Base-by-base conservation (phyloP, 2,329 filamentous ascomycete genomes). In the Diaporthe sp. region DNA sequence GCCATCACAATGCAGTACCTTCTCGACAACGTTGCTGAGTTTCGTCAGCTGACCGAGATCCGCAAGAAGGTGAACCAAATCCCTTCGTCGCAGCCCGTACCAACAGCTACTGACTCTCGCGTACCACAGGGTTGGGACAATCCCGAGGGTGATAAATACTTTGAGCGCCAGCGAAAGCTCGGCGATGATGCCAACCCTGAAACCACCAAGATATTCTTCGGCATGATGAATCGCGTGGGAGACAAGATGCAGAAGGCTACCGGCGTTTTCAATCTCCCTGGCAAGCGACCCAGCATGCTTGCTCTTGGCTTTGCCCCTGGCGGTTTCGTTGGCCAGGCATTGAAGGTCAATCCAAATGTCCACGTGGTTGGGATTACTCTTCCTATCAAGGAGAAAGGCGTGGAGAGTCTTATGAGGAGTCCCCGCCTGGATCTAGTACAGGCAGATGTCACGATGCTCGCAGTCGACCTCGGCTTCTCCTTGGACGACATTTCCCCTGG, bases 231-330 rank as follows among this genome's bases (percentile, higher is more conserved):
- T 53, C 68, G 73, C 1, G 86, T 90, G 47, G 86, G 79, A 2
- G 22, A 79, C 2, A 83, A 88, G 65, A 78, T 90, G 30, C 77
- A 89, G 10, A 12, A 47, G 0, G 69, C 70, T 0, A 85, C 82
- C 1, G 70, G 73, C 3, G 83, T 80, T 19, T 80, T 87, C n/a
- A 73, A 61, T 15, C 73, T 83, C 19, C 2, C 6, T 3, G 39
- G 15, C 8, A 4, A 44, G n/a, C 75, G 73, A 8, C 76, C 77
- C 0, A 77, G 58, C 13, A 82, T 91, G 27, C 84, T 92, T 1
- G 89, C 91, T 76, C 82, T 90, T 75, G 90, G 89, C 78, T 86
- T 88, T 82, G 89, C 89, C 0, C 89, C 89, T 0, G 89, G 89
- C 6, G 89, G 86, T 1, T 91, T 89, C 76, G 79, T 87, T 3